phyloP scores from a whole-genome alignment of 495 filamentous ascomycete genomes.

The Neurospora sp. region DNA sequence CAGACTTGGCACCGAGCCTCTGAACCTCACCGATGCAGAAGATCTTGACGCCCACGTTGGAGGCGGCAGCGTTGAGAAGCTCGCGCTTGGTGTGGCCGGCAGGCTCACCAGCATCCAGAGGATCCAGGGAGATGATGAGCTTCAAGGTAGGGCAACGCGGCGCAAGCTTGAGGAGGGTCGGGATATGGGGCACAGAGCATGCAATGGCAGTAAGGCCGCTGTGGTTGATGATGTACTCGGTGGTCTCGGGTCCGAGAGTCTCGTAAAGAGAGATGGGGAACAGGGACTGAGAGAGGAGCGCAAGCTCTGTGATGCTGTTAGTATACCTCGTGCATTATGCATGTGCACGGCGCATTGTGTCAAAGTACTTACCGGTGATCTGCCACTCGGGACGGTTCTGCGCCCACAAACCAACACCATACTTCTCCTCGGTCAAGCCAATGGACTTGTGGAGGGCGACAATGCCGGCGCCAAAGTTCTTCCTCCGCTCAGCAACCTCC shows the following conservation, averaged over 20 bases:
- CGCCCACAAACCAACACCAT: constrained; percentile 87
- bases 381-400: constrained; percentile 98
- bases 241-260: constrained; percentile 79
- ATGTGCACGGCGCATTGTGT: not conserved
- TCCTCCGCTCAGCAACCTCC: constrained; percentile 67
- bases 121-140: constrained; percentile 80
- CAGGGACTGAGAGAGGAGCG: constrained; percentile 77
- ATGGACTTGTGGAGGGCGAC: constrained; percentile 68
- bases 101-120: constrained; percentile 72
- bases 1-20: constrained; percentile 58
- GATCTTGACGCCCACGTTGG: constrained; percentile 61
- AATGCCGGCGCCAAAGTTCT: constrained; percentile 78
- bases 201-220: constrained; percentile 64
- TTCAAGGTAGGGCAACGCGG: constrained; percentile 68
- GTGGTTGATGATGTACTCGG: constrained; percentile 94
- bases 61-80: constrained; percentile 63
- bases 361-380: constrained; percentile 55
- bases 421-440: constrained; percentile 56
- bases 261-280: constrained; percentile 94
- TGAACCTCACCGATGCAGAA: constrained; percentile 69
- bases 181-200: constrained; percentile 75
- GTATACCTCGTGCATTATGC: not conserved
- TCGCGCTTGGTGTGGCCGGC: constrained; percentile 68
- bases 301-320: constrained; percentile 55
- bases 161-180: constrained; percentile 76